phyloP scores from a whole-genome alignment of 345 rosid genomes.

The Chamaenerion angustifolium region DNA sequence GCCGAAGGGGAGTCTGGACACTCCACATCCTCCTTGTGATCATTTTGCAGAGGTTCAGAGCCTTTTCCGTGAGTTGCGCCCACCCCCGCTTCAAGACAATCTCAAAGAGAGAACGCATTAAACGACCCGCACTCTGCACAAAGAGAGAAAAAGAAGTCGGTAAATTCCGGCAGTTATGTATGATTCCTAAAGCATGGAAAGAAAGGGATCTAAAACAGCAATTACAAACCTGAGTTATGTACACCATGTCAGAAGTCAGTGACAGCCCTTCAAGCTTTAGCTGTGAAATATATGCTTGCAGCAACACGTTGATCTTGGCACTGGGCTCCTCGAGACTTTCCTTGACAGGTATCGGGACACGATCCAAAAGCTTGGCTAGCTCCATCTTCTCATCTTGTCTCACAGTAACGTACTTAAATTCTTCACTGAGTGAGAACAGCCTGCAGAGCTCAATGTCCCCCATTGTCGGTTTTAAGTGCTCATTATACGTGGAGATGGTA shows the following conservation, averaged over 20 bases:
- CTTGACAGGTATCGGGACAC: constrained; percentile 91
- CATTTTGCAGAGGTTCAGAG: constrained; percentile 85
- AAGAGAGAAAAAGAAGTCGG: constrained; percentile 5
- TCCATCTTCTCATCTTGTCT: constrained; percentile 99
- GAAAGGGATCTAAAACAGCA: constrained; percentile 3
- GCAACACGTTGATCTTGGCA: constrained; percentile 87
- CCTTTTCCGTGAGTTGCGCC: constrained; percentile 91
- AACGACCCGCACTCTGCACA: constrained; percentile 80
- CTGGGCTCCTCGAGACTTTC: constrained; percentile 94
- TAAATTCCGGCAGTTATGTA: background rate
- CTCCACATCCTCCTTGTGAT: constrained; percentile 93
- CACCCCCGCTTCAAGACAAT: constrained; percentile 90
- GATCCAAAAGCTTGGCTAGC: constrained; percentile 80
- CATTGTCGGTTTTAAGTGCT: constrained; percentile 94
- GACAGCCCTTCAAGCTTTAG: constrained; percentile 96
- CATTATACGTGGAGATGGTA: constrained; percentile 81
- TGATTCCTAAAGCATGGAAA: background rate
- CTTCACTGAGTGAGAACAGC: constrained; percentile 81
- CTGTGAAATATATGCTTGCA: constrained; percentile 92
- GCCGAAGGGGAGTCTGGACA: constrained; percentile 90
- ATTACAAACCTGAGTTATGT: constrained; percentile 65
- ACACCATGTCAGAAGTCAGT: constrained; percentile 87
- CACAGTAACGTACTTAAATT: constrained; percentile 86
- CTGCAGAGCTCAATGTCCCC: constrained; percentile 89
- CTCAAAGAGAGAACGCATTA: constrained; percentile 82